Evolutionary conservation across 345 rosid genomes (phyloP), one percentile per base, ranked within the genome.

Genomic region (Anastatica hierochuntica): DNA sequence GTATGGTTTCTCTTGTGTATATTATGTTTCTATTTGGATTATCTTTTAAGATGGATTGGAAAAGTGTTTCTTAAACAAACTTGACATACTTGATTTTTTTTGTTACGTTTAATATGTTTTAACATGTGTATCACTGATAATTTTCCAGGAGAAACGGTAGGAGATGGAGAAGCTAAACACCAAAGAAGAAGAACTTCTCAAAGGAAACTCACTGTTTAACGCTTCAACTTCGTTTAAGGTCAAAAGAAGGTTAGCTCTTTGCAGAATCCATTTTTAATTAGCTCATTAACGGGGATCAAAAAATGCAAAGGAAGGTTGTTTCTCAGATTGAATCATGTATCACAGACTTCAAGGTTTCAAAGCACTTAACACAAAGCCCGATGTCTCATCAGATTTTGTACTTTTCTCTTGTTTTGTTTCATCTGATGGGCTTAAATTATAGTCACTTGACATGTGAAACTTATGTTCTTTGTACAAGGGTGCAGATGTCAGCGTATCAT

Each of bases 151-250:
- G 58, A 79, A 77, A 49, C 63, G 58, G 71, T 63, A 69, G 74
- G 77, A 73, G 64, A 86, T 79, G 53, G 97, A 92, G 67, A 90
- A 88, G 76, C 82, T 84, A 31, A 83, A 85, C 59, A 85, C 36
- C 24, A 87, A 90, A 73, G 95, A 90, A 70, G 92, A 84, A 53
- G 95, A 84, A 72, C 94, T 88, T 72, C 96, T 92, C 14, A 72
- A 75, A 53, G 97, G 97, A 68, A 92, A 92, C 62, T 97, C 97
- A 39, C 55, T 92, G 71, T 67, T 92, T 43, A 92, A 88, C 33
- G 62, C 81, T 62, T 72, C 94, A 36, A 73, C 96, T 7, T 72
- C 90, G 11, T 88, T 88, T 64, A 80, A 42, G 53, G 86, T 88
- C 23, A 88, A 88, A 75, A 81, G 96, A 49, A 92, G 98, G 95